phyloP scores from a whole-genome alignment of 2,329 filamentous ascomycete species.

The Sporothrix luriei region DNA sequence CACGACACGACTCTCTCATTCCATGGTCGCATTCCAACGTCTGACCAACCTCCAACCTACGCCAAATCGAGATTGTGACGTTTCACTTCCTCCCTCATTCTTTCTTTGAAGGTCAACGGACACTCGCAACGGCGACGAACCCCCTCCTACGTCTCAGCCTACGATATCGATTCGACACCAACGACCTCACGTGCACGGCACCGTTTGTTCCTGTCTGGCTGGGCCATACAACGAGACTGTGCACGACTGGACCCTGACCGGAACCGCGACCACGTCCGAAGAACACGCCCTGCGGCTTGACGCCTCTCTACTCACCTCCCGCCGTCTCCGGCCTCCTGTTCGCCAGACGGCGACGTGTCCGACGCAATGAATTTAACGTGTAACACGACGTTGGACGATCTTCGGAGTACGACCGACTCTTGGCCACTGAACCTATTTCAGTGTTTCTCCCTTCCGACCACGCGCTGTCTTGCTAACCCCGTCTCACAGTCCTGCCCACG shows the following conservation, averaged over 20 bases:
- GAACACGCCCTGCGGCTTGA: not conserved
- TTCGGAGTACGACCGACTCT: slow-evolving; percentile 44
- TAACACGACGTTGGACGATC: slow-evolving; percentile 50
- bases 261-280: slow-evolving; percentile 8
- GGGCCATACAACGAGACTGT: not conserved
- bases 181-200: not conserved
- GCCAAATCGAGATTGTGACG: slow-evolving; percentile 10
- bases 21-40: slow-evolving; percentile 6
- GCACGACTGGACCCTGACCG: not conserved
- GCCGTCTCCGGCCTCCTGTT: not conserved
- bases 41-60: not conserved
- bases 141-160: not conserved
- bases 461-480: slow-evolving; percentile 27
- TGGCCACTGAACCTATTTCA: too few species aligned
- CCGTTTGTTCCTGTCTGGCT: not conserved
- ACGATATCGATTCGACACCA: not conserved
- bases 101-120: slow-evolving; percentile 9
- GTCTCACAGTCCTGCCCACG: slow-evolving; percentile 46
- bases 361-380: slow-evolving; percentile 46
- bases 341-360: slow-evolving; percentile 23
- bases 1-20: not conserved
- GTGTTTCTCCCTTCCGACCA: not conserved
- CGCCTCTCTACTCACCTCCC: not conserved
- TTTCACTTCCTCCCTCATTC: slow-evolving; percentile 13
- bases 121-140: not conserved